These are phyloP conservation scores for Saururus chinensis DNA, from an alignment of 164 flowering plant genomes.

Conservation along the genomic window DNA sequence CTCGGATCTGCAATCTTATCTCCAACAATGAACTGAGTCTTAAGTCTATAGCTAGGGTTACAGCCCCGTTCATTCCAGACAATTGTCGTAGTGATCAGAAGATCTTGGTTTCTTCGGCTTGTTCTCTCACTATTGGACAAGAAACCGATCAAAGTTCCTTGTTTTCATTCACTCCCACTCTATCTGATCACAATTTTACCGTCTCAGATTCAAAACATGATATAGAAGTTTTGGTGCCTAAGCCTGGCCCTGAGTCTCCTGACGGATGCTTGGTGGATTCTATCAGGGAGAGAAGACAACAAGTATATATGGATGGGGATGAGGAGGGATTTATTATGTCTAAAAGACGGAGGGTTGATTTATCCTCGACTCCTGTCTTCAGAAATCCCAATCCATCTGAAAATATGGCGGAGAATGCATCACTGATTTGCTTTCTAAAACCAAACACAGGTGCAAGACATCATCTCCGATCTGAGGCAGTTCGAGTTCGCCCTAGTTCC, in stretches of 20 bases:
- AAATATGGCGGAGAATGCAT: neutral
- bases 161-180: conserved; percentile 13
- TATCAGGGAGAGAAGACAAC: too few species aligned
- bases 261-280: too few species aligned
- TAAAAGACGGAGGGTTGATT: conserved; percentile 38
- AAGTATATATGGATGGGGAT: too few species aligned
- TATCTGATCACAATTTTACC: too few species aligned
- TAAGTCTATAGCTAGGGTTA: conserved; percentile 32
- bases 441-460: conserved; percentile 14
- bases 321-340: conserved; percentile 1
- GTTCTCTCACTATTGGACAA: conserved; percentile 16
- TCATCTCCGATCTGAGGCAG: conserved; percentile 21
- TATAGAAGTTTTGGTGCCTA: neutral
- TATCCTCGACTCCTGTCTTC: neutral
- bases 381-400: neutral
- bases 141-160: conserved; percentile 12
- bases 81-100: conserved; percentile 8
- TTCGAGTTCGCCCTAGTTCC: conserved; percentile 19
- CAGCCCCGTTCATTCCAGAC: conserved; percentile 14
- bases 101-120: conserved; percentile 13
- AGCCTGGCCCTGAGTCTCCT: too few species aligned
- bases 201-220: too few species aligned
- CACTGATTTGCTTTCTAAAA: neutral
- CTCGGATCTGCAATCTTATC: conserved; percentile 26
- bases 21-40: conserved; percentile 30